A percentile compares a stretch with the other conserved stretches of the same genome.
Conservation (phyloP, 306 rosid species). For the Fragaria nilgerrensis region DNA sequence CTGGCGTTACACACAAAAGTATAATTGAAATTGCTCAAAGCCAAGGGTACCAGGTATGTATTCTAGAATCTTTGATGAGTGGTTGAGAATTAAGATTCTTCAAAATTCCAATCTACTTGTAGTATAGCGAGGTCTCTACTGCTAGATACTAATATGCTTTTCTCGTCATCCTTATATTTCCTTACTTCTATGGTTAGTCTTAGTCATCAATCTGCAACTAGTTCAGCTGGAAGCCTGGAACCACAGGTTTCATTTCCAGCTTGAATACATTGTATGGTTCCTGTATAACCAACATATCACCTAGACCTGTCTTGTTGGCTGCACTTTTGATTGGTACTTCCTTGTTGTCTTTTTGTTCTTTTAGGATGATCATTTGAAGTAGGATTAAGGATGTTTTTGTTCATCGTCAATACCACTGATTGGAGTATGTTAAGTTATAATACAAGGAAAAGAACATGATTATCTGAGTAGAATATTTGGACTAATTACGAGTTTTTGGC, state of each 20-base stretch:
- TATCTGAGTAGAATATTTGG: neutral
- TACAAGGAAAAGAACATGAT: neutral
- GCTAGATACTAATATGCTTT: neutral
- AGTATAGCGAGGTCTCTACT: neutral
- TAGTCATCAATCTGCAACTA: neutral
- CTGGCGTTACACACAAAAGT: constrained; percentile 13
- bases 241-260: neutral
- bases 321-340: neutral
- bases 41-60: constrained; percentile 20
- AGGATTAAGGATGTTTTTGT: neutral
- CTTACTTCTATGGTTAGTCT: neutral
- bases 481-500: neutral
- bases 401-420: neutral
- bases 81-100: neutral
- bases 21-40: constrained; percentile 16
- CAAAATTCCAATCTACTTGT: neutral
- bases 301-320: neutral
- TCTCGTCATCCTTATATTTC: neutral
- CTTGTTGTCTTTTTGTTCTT: neutral
- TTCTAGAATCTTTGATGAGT: neutral
- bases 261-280: too few species aligned
- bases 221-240: constrained; percentile 5
- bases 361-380: neutral
- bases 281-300: neutral
- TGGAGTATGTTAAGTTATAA: neutral